Conservation (phyloP, 1,284 basidiomycete genomes). For the Malassezia globosa region DNA sequence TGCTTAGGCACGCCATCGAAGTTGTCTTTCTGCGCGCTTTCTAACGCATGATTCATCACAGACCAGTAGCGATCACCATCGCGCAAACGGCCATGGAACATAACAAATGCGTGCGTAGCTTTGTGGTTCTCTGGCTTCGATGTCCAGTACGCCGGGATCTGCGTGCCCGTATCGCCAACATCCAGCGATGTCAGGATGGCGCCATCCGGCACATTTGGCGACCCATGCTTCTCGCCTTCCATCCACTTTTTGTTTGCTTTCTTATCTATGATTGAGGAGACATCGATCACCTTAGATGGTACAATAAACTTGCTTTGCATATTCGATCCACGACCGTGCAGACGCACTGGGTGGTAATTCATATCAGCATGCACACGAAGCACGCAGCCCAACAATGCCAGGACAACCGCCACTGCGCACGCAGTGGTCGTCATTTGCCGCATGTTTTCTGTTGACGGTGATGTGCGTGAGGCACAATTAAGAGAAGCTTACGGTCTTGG, state of each 20-base stretch:
- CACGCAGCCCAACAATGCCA: background rate
- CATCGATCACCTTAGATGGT: conserved; percentile 1
- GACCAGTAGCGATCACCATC: conserved; percentile 34
- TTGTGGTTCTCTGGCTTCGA: conserved; percentile 13
- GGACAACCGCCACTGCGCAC: background rate
- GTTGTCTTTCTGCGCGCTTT: conserved; percentile 20
- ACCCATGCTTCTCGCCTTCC: conserved; percentile 20
- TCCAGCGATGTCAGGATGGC: conserved; percentile 21
- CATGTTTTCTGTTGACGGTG: no score
- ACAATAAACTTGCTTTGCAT: background rate
- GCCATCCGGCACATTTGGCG: conserved; percentile 23
- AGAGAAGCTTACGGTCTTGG: no score
- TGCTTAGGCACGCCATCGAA: conserved; percentile 20
- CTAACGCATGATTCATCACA: conserved; percentile 29
- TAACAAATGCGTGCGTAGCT: conserved; percentile 35
- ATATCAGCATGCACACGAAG: background rate
- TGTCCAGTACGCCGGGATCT: conserved; percentile 31
- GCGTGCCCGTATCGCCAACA: conserved; percentile 19
- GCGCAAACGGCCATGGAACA: conserved; percentile 40
- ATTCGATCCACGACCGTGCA: background rate
- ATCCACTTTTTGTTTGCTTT: background rate
- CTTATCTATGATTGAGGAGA: background rate
- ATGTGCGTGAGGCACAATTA: no score
- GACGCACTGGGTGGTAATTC: background rate
- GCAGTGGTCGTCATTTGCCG: background rate